These are phyloP conservation scores for Annulohypoxylon stygium DNA, from an alignment of 495 filamentous ascomycete species.

Conservation along the genomic window DNA sequence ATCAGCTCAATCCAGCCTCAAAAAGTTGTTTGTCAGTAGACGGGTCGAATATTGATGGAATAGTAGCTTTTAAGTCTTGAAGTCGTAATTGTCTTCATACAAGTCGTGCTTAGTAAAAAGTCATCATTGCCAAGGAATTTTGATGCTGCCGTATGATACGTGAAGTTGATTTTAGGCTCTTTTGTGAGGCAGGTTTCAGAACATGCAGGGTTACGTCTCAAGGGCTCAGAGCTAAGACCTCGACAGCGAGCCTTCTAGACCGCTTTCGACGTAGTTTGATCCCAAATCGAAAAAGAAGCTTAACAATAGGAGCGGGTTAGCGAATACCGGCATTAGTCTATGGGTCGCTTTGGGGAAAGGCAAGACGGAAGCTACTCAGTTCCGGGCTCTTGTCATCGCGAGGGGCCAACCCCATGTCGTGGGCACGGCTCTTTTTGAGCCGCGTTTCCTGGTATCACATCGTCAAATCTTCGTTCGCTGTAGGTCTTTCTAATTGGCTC, in stretches of 20 bases:
- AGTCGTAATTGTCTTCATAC: background rate
- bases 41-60: background rate
- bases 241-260: slow-evolving; percentile 26
- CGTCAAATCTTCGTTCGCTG: slow-evolving; percentile 24
- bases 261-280: slow-evolving; percentile 16
- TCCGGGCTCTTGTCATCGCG: slow-evolving; percentile 23
- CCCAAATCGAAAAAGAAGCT: slow-evolving; percentile 27
- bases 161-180: slow-evolving; percentile 35
- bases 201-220: slow-evolving; percentile 43
- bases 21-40: background rate
- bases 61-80: background rate
- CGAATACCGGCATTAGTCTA: slow-evolving; percentile 9
- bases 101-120: background rate
- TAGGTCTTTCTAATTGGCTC: slow-evolving; percentile 24
- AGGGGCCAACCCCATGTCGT: slow-evolving; percentile 13
- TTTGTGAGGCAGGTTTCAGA: slow-evolving; percentile 40
- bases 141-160: background rate
- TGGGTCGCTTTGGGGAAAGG: slow-evolving; percentile 4
- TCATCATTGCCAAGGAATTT: background rate
- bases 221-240: slow-evolving; percentile 10
- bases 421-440: slow-evolving; percentile 40
- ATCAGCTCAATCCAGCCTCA: background rate
- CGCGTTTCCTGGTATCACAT: slow-evolving; percentile 45
- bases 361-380: slow-evolving; percentile 24
- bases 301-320: slow-evolving; percentile 16